Base-by-base conservation (phyloP, 352 stramenopile species). In the Globisporangium radiosum region DNA sequence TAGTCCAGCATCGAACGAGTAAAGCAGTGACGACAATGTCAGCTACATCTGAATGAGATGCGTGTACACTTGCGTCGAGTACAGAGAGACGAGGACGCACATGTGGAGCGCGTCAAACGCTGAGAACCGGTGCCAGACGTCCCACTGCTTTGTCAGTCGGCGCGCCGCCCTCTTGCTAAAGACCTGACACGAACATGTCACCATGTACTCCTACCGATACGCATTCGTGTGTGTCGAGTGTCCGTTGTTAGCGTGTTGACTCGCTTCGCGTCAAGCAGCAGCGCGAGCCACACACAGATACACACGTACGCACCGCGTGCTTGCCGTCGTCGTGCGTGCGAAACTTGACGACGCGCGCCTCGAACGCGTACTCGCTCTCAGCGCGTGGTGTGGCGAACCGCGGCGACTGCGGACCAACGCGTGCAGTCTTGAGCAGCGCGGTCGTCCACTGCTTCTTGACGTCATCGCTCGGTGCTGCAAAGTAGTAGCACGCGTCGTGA, bases 121-220 rank as follows among this genome's bases (percentile, higher is more conserved):
- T 11, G 80, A 80, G 56, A 85, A 88, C 8, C 80, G 76, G 17
- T 78, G 73, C 77, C 77, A 88, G n/a, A 90, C 47, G 37, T 63
- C 68, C 80, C 77, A 88, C 47, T 85, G 70, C 52, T 87, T 90
- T 11, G 68, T 66, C 43, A 90, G 38, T 33, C 76, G 68, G 1
- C 74, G 70, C 13, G 67, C 68, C 3, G 69, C 65, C 47, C 76
- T 50, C 37, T 73, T 75, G 59, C 75, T 90, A 54, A 77, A 84
- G 13, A 85, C 52, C 62, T 80, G 71, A 14, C 76, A 83, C 36
- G 74, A 81, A 53, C 77, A 88, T 37, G 67, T 73, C 40, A 90
- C 60, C 70, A 84, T 71, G 60, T 88, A 90, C 54, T 90, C 75
- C 77, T 90, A 42, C 9, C 36, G 11, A 17, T 19, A 40, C 2